phyloP scores from a whole-genome alignment of 2,329 filamentous ascomycete species.

The Colletotrichum gigasporum region DNA sequence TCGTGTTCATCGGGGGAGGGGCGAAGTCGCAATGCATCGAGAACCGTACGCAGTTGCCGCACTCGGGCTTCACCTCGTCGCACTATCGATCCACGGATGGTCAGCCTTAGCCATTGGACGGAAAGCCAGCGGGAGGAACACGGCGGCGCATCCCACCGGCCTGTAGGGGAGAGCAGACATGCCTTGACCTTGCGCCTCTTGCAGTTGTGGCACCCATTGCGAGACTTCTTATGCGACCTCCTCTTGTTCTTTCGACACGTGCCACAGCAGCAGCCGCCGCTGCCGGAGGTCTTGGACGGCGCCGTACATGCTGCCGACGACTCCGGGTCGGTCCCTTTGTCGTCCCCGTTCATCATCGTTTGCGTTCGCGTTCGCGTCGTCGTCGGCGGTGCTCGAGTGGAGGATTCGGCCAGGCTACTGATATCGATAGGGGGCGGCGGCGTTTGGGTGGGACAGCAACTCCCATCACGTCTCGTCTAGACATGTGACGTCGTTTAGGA shows the following conservation, averaged over 20 bases:
- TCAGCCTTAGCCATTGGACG: not conserved
- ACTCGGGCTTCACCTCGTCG: constrained; percentile 34
- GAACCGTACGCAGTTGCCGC: constrained; percentile 31
- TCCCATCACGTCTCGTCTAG: not conserved
- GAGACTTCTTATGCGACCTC: constrained; percentile 30
- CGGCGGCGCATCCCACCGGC: no score
- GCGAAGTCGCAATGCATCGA: constrained; percentile 33
- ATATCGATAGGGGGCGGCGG: not conserved
- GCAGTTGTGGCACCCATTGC: constrained; percentile 33
- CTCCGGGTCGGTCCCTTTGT: not conserved
- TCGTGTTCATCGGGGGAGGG: not conserved
- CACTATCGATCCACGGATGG: constrained; percentile 15
- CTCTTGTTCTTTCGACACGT: constrained; percentile 23
- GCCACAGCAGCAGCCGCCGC: constrained; percentile 15
- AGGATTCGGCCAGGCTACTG: not conserved
- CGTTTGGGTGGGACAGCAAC: not conserved
- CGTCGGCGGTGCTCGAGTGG: not conserved
- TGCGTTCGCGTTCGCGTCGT: constrained; percentile 1
- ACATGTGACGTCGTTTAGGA: not conserved
- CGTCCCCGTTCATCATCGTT: constrained; percentile 1
- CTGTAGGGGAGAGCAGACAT: not conserved
- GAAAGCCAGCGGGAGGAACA: no score
- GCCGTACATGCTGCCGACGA: not conserved
- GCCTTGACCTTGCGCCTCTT: constrained; percentile 34
- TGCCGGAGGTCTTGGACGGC: not conserved